These are phyloP conservation scores for Aspergillus diversus DNA, from an alignment of 495 filamentous ascomycete species.

Conservation along the genomic window DNA sequence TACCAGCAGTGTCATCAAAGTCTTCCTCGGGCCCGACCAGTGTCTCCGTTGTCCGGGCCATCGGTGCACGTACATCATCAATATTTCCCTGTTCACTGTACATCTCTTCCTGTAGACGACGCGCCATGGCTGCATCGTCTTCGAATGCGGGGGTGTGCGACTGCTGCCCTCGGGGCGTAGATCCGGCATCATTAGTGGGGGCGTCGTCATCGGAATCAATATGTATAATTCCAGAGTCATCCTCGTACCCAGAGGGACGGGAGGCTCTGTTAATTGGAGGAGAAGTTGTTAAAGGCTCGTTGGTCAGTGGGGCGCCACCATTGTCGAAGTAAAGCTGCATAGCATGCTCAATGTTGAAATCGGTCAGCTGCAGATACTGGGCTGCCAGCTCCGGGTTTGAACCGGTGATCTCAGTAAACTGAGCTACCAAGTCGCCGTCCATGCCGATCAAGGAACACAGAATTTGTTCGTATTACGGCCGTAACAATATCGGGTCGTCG, in stretches of 20 bases:
- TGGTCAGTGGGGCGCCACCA: constrained; percentile 58
- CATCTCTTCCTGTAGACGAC: constrained; percentile 87
- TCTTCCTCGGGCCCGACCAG: constrained; percentile 74
- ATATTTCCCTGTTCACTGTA: constrained; percentile 62
- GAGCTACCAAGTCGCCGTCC: constrained; percentile 60
- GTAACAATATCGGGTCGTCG: not conserved
- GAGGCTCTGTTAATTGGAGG: constrained; percentile 31
- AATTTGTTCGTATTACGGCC: constrained; percentile 7
- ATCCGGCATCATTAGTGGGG: constrained; percentile 28
- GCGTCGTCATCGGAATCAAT: constrained; percentile 70
- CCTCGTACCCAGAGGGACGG: constrained; percentile 42
- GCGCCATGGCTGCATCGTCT: constrained; percentile 92
- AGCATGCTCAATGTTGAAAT: constrained; percentile 80
- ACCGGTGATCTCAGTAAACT: constrained; percentile 67
- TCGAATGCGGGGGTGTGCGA: constrained; percentile 54
- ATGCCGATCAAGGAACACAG: constrained; percentile 52
- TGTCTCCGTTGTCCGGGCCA: constrained; percentile 89
- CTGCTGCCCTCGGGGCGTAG: constrained; percentile 24
- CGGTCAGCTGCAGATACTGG: constrained; percentile 80
- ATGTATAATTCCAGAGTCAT: constrained; percentile 65
- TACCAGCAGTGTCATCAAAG: constrained; percentile 60
- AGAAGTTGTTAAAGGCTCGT: constrained; percentile 39
- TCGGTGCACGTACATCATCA: constrained; percentile 82
- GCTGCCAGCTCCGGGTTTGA: constrained; percentile 64
- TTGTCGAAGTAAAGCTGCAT: constrained; percentile 89